Base-by-base conservation (phyloP, 2,329 filamentous ascomycete genomes). In the Epichloe coenophiala region DNA sequence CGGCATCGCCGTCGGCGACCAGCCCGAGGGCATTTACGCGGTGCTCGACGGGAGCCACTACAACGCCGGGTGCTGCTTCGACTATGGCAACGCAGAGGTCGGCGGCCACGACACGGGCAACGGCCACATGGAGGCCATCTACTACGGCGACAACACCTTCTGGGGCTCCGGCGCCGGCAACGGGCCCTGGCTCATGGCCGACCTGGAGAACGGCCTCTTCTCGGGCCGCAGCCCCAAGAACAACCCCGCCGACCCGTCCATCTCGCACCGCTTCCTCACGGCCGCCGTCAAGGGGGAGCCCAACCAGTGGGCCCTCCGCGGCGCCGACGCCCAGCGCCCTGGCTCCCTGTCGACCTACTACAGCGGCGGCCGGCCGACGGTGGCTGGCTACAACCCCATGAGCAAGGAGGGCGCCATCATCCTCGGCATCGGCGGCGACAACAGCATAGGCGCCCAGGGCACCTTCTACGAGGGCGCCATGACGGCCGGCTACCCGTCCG, bases 371-470 rank as follows among this genome's bases (percentile, higher is more conserved):
- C 75, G 80, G 3, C 80, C 80, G 4, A 68, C 51, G 6, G 21
- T 13, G 19, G 37, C n/a, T 38, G 57, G 57, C 47, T 59, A 83
- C 64, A 75, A 80, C 60, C 71, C 74, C 0, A 84, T 84, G 81
- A 68, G 58, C 55, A 82, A 83, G 56, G 80, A 84, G 59, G 80
- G 80, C 12, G 74, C 80, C 51, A 80, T 84, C 43, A 72, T 84
- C 52, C 76, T 84, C n/a, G 80, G 81, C n/a, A 82, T 83, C 49
- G 81, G 81, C n/a, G 81, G 81, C 7, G 81, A 84, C 57, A 84
- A 81, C 65, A 80, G 76, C 59, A 66, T 68, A 56, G 58, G 74
- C 45, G 80, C 70, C 1, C 76, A 81, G 59, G 80, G 80, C 27
- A 83, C 79, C 0, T 81, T 80, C 58, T 80, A 83, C 62, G 80